Evolutionary conservation across 495 filamentous ascomycete species (phyloP).

Genomic region (Penicillium antarcticum): DNA sequence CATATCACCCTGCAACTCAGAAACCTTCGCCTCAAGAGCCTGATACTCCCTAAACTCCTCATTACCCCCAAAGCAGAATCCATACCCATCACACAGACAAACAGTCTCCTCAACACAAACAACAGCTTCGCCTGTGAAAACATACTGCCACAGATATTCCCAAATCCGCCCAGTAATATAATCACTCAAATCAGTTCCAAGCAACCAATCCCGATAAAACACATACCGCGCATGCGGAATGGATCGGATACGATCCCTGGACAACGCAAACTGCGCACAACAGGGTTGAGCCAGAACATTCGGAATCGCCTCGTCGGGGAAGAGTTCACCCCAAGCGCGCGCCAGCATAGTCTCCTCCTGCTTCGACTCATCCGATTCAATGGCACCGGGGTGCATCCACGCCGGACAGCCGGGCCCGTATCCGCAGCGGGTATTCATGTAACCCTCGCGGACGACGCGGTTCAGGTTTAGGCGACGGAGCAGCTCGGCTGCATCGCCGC

Average conservation of each 20-base stretch:
- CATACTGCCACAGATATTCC: conserved; percentile 73
- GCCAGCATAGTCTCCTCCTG: conserved; percentile 60
- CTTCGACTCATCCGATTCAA: conserved; percentile 49
- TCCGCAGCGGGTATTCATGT: conserved; percentile 63
- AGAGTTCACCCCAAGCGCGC: conserved; percentile 52
- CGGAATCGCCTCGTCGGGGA: conserved; percentile 52
- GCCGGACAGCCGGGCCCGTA: conserved; percentile 61
- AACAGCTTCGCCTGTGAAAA: conserved; percentile 58
- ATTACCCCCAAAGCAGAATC: conserved; percentile 69
- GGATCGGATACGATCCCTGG: conserved; percentile 51
- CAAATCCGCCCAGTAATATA: conserved; percentile 67
- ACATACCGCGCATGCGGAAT: conserved; percentile 59
- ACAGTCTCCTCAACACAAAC: conserved; percentile 63
- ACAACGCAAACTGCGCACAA: conserved; percentile 69
- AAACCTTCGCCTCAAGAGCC: conserved; percentile 33
- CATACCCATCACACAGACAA: conserved; percentile 77
- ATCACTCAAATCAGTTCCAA: conserved; percentile 59
- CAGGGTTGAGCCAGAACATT: conserved; percentile 53
- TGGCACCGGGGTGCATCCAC: conserved; percentile 60
- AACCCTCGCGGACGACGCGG: conserved; percentile 55
- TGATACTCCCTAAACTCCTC: conserved; percentile 49
- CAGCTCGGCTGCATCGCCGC: conserved; percentile 49
- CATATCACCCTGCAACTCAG: conserved; percentile 46
- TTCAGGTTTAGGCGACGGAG: conserved; percentile 50
- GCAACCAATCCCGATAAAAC: conserved; percentile 65